Evolutionary conservation across 2,329 filamentous ascomycete genomes (phyloP).

Genomic region (Hortaea werneckii): DNA sequence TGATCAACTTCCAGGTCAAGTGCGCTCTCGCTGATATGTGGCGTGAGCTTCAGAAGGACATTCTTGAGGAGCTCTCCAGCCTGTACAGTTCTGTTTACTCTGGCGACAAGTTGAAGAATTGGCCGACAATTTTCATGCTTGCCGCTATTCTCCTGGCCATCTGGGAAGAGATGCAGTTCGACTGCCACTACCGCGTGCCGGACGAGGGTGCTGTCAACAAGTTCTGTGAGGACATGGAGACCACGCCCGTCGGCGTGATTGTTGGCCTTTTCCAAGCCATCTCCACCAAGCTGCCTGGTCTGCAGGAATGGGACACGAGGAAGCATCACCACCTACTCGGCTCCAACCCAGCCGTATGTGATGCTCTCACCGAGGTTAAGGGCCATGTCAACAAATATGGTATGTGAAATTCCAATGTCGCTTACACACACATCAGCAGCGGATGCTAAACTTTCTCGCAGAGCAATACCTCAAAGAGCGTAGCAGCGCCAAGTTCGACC

Average conservation of each 20-base stretch:
- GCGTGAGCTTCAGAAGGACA: constrained; percentile 93
- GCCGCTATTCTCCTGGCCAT: constrained; percentile 86
- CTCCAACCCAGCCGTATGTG: constrained; percentile 85
- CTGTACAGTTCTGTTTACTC: constrained; percentile 98
- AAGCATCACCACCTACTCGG: constrained; percentile 85
- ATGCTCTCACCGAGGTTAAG: constrained; percentile 91
- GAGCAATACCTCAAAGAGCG: constrained; percentile 79
- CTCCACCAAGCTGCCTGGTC: constrained; percentile 86
- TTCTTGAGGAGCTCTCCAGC: constrained; percentile 81
- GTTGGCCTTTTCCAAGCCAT: constrained; percentile 96
- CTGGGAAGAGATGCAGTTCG: constrained; percentile 98
- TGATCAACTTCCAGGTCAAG: constrained; percentile 99
- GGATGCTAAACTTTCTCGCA: constrained; percentile 32
- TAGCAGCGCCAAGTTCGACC: constrained; percentile 66
- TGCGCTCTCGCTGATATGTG: constrained; percentile 95
- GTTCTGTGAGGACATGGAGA: constrained; percentile 96
- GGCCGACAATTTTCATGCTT: constrained; percentile 97
- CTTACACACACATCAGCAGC: background rate
- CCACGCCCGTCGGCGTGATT: constrained; percentile 88
- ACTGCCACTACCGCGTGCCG: constrained; percentile 89
- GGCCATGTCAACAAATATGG: constrained; percentile 88
- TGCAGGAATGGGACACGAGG: constrained; percentile 86
- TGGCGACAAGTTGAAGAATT: constrained; percentile 95
- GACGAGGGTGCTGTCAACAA: constrained; percentile 78
- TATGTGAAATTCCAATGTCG: constrained; percentile 40